Base-by-base conservation (phyloP, 2,329 filamentous ascomycete genomes). In the Aureobasidium sp. region DNA sequence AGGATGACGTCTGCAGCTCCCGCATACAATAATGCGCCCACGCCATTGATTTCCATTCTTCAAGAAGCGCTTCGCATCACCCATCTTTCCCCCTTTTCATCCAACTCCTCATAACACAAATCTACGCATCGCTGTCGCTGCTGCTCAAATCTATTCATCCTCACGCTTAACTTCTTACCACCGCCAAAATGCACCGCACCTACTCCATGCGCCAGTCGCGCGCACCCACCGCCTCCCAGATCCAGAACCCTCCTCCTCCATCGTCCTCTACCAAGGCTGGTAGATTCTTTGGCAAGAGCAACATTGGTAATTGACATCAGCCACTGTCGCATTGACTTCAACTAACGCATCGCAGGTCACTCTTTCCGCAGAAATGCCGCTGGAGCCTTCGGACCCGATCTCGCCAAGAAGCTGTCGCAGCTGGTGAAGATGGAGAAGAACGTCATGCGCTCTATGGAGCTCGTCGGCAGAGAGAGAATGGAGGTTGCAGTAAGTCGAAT, bases 351-450 rank as follows among this genome's bases (percentile, higher is more conserved):
- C 6, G 16, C 70, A 87, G 86, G 87, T 72, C 84, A 89, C 81
- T 84, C 81, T 45, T 84, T 91, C 73, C 84, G 89, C 69, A 83
- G 86, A 72, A 87, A 88, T 72, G 83, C 87, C 47, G 88, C 89
- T 66, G 89, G 89, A 67, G 87, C 88, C 69, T 91, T 91, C 70
- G 86, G 86, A 39, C 86, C 92, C 62, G 94, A 99, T 71, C 86
- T 99, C 63, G 89, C 94, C 63, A 97, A 96, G 84, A 99, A 99
- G 84, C 87, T 99, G 65, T 91, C 92, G 44, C 90, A 96, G 79
- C 85, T 99, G 59, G 94, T 99, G 66, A 99, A 99, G 85, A 99
- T 99, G 94, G 94, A 99, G 81, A 99, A 99, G 86, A 97, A 99
- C 74, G 90, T 97, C 62, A 99, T 99, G 94, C 91, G 94, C 76